Base-by-base conservation (phyloP, 306 rosid species). In the Acacia confusa region DNA sequence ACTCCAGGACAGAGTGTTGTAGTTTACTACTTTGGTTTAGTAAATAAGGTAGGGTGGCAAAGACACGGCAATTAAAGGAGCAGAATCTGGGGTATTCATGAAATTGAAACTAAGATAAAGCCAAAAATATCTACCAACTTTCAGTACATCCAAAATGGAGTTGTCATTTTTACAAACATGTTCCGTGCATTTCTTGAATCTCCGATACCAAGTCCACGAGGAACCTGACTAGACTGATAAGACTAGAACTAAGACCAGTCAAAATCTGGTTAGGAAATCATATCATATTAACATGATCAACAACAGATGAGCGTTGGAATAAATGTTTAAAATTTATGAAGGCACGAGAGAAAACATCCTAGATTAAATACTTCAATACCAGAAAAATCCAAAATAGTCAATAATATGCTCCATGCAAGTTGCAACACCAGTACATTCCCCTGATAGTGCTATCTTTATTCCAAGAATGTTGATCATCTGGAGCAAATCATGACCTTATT, bases 401-500 rank as follows among this genome's bases (percentile, higher is more conserved):
- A 68, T 71, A 50, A 44, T 82, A 64, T 45, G 76, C 76, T 15
- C 50, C 22, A 16, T n/a, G 61, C n/a, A n/a, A n/a, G n/a, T n/a
- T n/a, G n/a, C 25, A 73, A 40, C 30, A 40, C 65, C 7, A 78
- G 32, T 61, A 82, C 84, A 79, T 30, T 34, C 32, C 72, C 72
- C 66, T 75, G 2, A 6, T 50, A 50, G 57, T 6, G 57, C 57
- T 17, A 50, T 16, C 55, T 50, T 50, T 6, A 50, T 50, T 50
- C 57, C 19, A 19, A 63, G 74, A 75, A 3, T 2, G 75, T 63
- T 78, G 48, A 25, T 78, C 81, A 79, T 16, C 20, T 25, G 77
- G 53, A 74, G 15, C 58, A 55, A 71, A 60, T 75, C 84, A 76
- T 9, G 47, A 72, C 10, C 84, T 82, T 86, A 82, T 76, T 86